Evolutionary conservation across 306 rosid species (phyloP).

Genomic region (peach (Prunus persica)): DNA sequence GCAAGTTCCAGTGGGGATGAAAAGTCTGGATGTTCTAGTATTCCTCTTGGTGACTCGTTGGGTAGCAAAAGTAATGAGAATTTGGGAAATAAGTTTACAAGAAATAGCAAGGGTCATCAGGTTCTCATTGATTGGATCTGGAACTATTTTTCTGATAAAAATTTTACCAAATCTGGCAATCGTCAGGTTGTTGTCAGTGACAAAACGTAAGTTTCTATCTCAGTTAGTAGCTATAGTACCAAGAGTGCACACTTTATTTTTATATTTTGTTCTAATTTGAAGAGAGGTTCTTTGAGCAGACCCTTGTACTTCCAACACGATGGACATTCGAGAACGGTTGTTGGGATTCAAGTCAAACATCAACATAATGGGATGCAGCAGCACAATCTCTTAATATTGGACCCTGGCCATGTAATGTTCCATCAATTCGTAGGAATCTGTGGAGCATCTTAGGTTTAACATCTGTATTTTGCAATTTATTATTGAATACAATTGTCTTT

Average conservation of each 20-base stretch:
- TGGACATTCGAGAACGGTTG: constrained; percentile 83
- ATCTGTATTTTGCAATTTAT: neutral
- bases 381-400: constrained; percentile 66
- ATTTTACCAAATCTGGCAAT: constrained; percentile 29
- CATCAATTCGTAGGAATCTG: neutral
- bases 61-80: constrained; percentile 15
- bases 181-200: constrained; percentile 43
- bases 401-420: constrained; percentile 71
- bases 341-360: constrained; percentile 69
- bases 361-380: constrained; percentile 36
- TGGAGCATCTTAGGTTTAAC: neutral
- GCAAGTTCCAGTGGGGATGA: constrained; percentile 27
- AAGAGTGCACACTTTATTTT: constrained; percentile 7
- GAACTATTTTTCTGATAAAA: constrained; percentile 72
- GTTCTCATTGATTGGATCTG: constrained; percentile 77
- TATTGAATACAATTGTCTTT: neutral
- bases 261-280: constrained; percentile 26
- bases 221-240: neutral
- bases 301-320: constrained; percentile 87
- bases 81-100: constrained; percentile 20
- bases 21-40: constrained; percentile 14
- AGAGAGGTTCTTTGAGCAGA: constrained; percentile 42
- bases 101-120: constrained; percentile 44
- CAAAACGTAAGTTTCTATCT: constrained; percentile 52
- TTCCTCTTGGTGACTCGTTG: constrained; percentile 16